Evolutionary conservation across 768 basidiomycete species (phyloP), one percentile per base, ranked within the genome.

Genomic region (Leccinum barrowsii): DNA sequence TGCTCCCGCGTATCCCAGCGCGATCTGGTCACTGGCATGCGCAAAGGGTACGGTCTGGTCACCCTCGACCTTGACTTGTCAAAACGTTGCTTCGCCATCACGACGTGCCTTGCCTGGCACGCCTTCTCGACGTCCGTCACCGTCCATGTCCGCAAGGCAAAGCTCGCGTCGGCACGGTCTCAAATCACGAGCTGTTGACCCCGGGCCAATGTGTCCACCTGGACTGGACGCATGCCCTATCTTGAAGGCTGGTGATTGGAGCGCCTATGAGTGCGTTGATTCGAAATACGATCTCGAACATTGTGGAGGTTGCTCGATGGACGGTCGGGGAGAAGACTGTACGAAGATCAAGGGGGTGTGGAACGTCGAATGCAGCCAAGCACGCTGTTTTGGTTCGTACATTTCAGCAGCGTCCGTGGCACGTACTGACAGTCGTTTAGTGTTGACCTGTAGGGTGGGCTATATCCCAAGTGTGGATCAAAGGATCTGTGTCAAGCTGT

Each of bases 231-330:
- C 84, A 28, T 88, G 85, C 73, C 83, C 84, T 17, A 76, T 86
- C 59, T 55, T 72, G 21, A 78, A 75, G 24, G 62, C 75, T 35
- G 70, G 67, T 5, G 70, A 70, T 21, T 63, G 65, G 46, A 77
- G 71, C 32, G 81, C 83, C 56, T 84, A 77, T 63, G 85, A 88
- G 66, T 88, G 85, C 67, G 65, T 92, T 53, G 87, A 92, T 72
- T 80, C 80, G 30, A 63, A 72, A 17, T 74, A 74, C 47, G 88
- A 91, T 59, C 79, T 92, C 49, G 78, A 83, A 59, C 85, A 85
- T 13, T 92, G 90, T 72, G 90, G 90, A 61, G 90, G 91, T 28
- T 92, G 90, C 68, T 72, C 82, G 2, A 78, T 82, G 17, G 71
- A 80, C n/a, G 84, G 83, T 19, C 67, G 74, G 46, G 90, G 90